Conservation (phyloP, 305 asterid genomes). For the Stenogyne calaminthoides region DNA sequence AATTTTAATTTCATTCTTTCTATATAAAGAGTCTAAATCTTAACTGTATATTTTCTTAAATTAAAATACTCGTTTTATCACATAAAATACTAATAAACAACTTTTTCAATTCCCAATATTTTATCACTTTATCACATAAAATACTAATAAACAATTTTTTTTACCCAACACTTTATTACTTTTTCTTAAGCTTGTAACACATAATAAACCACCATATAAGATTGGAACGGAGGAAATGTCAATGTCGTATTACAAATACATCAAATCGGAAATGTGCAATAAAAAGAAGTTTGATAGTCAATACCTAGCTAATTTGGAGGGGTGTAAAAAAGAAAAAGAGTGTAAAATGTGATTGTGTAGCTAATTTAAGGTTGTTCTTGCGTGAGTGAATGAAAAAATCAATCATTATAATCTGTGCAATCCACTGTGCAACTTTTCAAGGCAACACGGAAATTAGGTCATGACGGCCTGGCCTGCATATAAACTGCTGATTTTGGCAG, state of each 20-base stretch:
- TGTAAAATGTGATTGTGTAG: neutral
- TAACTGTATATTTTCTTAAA: too few species aligned
- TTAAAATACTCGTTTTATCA: too few species aligned
- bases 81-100: too few species aligned
- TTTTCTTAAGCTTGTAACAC: too few species aligned
- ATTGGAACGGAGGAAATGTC: too few species aligned
- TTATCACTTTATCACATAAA: too few species aligned
- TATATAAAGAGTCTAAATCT: too few species aligned
- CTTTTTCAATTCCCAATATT: too few species aligned
- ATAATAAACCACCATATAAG: too few species aligned
- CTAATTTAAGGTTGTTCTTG: conserved; percentile 58
- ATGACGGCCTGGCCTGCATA: conserved; percentile 13
- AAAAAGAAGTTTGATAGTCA: neutral
- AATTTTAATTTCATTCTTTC: too few species aligned
- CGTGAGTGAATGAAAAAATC: conserved; percentile 45
- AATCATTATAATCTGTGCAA: conserved; percentile 67
- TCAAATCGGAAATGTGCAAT: neutral
- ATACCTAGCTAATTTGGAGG: neutral
- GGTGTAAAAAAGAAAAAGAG: neutral
- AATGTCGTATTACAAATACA: neutral
- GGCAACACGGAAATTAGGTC: conserved; percentile 47
- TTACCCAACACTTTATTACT: too few species aligned
- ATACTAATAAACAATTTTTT: too few species aligned
- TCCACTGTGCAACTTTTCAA: conserved; percentile 37
- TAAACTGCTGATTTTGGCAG: neutral